Evolutionary conservation across 129 eudicot genomes (phyloP).

Genomic region (Flaveria bidentis): DNA sequence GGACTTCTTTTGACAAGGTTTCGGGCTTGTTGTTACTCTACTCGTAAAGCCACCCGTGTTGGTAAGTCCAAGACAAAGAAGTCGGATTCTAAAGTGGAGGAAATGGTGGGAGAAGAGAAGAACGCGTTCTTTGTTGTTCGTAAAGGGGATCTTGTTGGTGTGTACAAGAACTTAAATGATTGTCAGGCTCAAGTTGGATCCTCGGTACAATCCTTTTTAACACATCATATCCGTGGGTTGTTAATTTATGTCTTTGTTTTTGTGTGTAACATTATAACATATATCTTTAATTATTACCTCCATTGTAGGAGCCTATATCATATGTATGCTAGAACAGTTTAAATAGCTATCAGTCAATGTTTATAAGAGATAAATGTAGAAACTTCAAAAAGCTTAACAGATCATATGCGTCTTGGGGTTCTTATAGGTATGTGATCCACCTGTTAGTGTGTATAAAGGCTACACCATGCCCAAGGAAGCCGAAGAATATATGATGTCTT

Average conservation of each 20-base stretch:
- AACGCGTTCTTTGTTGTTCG: slow-evolving; percentile 88
- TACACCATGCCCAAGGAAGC: slow-evolving; percentile 75
- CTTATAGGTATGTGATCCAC: slow-evolving; percentile 86
- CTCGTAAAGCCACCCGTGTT: slow-evolving; percentile 38
- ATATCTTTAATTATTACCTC: neutral
- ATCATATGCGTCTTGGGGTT: slow-evolving; percentile 18
- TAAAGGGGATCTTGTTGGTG: slow-evolving; percentile 94
- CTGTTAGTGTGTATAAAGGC: slow-evolving; percentile 94
- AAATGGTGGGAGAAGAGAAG: slow-evolving; percentile 68
- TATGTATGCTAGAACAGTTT: slow-evolving; percentile 8
- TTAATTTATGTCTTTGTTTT: slow-evolving; percentile 3
- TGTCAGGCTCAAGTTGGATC: slow-evolving; percentile 96
- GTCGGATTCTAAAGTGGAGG: slow-evolving; percentile 30
- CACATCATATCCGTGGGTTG: neutral
- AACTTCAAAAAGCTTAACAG: slow-evolving; percentile 3
- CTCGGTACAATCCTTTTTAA: slow-evolving; percentile 50
- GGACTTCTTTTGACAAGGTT: slow-evolving; percentile 43
- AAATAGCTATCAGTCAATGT: neutral
- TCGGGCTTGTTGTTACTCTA: slow-evolving; percentile 51
- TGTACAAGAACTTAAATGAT: slow-evolving; percentile 84
- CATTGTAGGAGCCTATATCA: neutral
- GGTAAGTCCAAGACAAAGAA: slow-evolving; percentile 41
- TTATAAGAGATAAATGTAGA: slow-evolving; percentile 7
- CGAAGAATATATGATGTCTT: slow-evolving; percentile 65
- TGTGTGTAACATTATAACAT: neutral